These are phyloP conservation scores for Epithele typhae DNA, from an alignment of 768 basidiomycete genomes.

Conservation along the genomic window DNA sequence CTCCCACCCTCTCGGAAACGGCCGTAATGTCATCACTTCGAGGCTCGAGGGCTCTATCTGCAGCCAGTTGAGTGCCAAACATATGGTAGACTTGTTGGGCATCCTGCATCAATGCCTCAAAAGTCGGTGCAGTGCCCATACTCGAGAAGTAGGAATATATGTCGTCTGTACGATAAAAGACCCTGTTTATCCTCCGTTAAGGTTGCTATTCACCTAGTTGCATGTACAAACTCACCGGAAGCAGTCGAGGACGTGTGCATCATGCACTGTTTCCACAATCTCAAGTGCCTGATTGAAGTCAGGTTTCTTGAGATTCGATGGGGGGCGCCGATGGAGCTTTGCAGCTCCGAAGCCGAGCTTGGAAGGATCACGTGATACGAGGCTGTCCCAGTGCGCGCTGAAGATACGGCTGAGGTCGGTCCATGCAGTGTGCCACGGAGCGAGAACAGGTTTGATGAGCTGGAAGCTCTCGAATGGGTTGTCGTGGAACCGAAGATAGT, in stretches of 20 bases:
- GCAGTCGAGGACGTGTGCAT: conserved; percentile 30
- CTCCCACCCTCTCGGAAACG: too few species aligned
- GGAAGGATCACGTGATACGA: conserved; percentile 23
- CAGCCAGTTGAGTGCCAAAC: neutral
- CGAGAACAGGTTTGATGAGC: conserved; percentile 5
- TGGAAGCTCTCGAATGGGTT: neutral
- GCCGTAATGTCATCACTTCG: too few species aligned
- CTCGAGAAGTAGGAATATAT: too few species aligned
- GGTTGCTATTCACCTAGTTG: too few species aligned
- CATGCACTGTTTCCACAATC: conserved; percentile 24
- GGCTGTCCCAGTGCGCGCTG: conserved; percentile 29
- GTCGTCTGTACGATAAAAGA: too few species aligned
- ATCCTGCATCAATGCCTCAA: neutral
- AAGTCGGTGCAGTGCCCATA: too few species aligned
- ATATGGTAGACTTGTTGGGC: neutral
- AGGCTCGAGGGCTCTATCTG: too few species aligned
- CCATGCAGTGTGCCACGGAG: conserved; percentile 10
- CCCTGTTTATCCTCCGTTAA: too few species aligned
- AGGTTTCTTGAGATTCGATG: neutral
- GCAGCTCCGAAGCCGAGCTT: conserved; percentile 16
- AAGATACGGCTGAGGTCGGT: conserved; percentile 2
- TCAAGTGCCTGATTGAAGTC: conserved; percentile 18
- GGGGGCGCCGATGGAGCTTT: neutral
- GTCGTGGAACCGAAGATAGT: conserved; percentile 6
- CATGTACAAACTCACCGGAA: conserved; percentile 26